These are phyloP conservation scores for Saturnispora hagleri DNA, from an alignment of 805 yeast genomes.

Conservation along the genomic window DNA sequence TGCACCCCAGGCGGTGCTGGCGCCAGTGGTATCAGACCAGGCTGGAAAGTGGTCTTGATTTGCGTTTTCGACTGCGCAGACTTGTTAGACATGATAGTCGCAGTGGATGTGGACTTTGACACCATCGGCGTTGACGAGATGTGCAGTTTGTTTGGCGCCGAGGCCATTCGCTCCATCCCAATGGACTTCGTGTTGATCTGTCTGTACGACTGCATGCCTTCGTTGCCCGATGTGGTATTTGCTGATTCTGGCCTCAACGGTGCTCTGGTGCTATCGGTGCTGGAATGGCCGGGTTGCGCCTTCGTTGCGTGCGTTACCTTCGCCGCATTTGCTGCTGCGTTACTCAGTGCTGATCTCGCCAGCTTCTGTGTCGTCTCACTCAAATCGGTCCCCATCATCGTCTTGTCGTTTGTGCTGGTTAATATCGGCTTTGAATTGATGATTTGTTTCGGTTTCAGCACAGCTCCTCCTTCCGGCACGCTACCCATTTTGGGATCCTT, in stretches of 20 bases:
- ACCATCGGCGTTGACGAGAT: neutral
- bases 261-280: neutral
- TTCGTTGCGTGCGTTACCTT: neutral
- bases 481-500: neutral
- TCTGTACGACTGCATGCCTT: constrained; percentile 29
- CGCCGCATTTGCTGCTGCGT: neutral
- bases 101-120: neutral
- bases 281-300: neutral
- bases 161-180: neutral
- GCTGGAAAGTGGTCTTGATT: constrained; percentile 1
- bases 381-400: neutral
- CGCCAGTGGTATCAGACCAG: constrained; percentile 5
- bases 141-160: neutral
- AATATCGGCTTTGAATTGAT: neutral
- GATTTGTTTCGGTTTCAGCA: neutral
- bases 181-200: neutral
- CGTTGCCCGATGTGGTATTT: neutral
- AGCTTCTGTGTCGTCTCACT: constrained; percentile 6
- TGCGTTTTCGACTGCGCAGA: neutral
- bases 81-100: neutral
- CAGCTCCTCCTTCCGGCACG: neutral
- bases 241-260: neutral
- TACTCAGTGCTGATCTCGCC: constrained; percentile 5
- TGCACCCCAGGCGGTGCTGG: constrained; percentile 8
- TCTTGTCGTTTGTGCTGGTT: neutral